Evolutionary conservation across 768 basidiomycete genomes (phyloP).

Genomic region (Auricularia auricula-judae): DNA sequence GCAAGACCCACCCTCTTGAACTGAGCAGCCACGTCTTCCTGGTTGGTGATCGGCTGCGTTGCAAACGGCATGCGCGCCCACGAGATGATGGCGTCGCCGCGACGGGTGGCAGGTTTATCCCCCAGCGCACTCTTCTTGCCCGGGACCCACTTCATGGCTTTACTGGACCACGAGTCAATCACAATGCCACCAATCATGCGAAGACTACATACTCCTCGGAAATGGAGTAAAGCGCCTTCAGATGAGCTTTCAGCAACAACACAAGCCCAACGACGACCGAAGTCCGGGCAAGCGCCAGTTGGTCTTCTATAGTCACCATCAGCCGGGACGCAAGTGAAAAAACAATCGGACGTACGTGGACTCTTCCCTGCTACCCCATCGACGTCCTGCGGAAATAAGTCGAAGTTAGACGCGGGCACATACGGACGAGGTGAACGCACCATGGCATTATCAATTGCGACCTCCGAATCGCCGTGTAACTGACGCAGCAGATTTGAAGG

Average conservation of each 20-base stretch:
- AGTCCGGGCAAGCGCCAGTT: conserved; percentile 15
- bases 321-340: background rate
- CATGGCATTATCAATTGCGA: conserved; percentile 3
- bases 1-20: conserved; percentile 43
- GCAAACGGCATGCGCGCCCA: conserved; percentile 72
- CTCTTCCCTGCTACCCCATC: background rate
- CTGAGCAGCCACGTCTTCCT: conserved; percentile 51
- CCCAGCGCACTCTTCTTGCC: conserved; percentile 87
- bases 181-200: background rate
- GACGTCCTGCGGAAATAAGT: background rate
- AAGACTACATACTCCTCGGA: conserved; percentile 72
- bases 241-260: conserved; percentile 76
- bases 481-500: conserved; percentile 61
- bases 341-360: background rate
- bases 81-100: conserved; percentile 48
- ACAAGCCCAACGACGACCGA: conserved; percentile 76
- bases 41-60: conserved; percentile 43
- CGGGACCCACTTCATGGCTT: conserved; percentile 78
- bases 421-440: background rate
- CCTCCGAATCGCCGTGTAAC: conserved; percentile 28
- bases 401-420: background rate
- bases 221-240: conserved; percentile 73
- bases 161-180: conserved; percentile 34
- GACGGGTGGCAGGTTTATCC: conserved; percentile 64
- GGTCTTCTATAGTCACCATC: background rate